A percentile compares a stretch with the other conserved stretches of the same genome.
Evolutionary conservation across 2,329 filamentous ascomycete genomes (phyloP).

Genomic region (Metarhizium humberi): DNA sequence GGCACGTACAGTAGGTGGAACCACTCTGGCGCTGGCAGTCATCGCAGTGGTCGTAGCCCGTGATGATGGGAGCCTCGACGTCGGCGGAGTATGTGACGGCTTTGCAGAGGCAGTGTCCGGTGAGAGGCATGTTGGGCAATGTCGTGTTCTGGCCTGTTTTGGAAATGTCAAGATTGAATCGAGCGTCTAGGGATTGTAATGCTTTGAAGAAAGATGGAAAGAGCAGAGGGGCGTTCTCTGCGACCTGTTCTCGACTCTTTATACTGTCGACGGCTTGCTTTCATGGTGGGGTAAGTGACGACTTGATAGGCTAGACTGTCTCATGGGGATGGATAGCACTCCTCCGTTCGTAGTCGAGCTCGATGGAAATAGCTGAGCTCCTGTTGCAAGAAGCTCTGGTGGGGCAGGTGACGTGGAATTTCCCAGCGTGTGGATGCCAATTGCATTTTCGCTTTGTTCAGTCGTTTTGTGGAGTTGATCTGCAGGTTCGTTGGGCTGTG

Average conservation of each 20-base stretch:
- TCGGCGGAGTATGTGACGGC: slow-evolving; percentile 58
- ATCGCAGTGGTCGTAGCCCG: slow-evolving; percentile 63
- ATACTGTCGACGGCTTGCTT: background rate
- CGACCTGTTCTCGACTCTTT: slow-evolving; percentile 1
- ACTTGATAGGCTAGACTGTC: background rate
- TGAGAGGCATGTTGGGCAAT: slow-evolving; percentile 44
- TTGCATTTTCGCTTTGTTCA: background rate
- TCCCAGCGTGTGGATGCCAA: background rate
- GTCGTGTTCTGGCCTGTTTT: no score
- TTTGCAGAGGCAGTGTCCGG: slow-evolving; percentile 63
- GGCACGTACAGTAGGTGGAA: slow-evolving; percentile 54
- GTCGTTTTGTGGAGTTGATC: background rate
- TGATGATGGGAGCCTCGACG: slow-evolving; percentile 40
- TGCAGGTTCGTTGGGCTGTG: background rate
- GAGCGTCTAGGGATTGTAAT: background rate
- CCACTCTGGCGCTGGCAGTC: slow-evolving; percentile 64
- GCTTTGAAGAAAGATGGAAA: background rate
- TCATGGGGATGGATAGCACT: background rate
- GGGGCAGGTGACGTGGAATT: slow-evolving; percentile 19
- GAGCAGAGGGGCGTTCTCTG: slow-evolving; percentile 3
- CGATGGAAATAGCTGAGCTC: background rate
- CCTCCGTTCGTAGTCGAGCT: background rate
- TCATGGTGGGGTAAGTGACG: slow-evolving; percentile 15
- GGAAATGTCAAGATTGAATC: background rate
- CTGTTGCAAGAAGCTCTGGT: slow-evolving; percentile 9